Conservation (phyloP, 2,329 filamentous ascomycete species). For the Teratosphaeria viscida region DNA sequence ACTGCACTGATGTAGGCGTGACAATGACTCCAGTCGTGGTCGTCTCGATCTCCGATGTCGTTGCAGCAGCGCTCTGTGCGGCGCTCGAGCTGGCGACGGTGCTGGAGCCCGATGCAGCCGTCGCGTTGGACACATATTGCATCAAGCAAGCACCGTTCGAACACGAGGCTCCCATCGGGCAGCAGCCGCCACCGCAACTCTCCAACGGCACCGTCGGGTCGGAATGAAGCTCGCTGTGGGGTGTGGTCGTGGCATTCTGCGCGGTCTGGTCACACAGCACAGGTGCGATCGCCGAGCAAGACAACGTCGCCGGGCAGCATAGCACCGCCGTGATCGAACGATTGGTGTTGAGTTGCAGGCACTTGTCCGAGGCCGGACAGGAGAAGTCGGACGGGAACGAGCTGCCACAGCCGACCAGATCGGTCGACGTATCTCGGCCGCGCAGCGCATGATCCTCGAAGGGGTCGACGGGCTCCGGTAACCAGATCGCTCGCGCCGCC, state of each 20-base stretch:
- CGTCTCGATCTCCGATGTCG: neutral
- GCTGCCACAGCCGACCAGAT: constrained; percentile 20
- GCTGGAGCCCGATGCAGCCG: neutral
- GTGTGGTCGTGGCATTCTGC: constrained; percentile 49
- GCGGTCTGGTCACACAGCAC: constrained; percentile 54
- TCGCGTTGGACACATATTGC: constrained; percentile 11
- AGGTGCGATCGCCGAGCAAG: constrained; percentile 52
- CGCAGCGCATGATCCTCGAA: constrained; percentile 3
- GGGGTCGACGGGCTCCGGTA: constrained; percentile 14
- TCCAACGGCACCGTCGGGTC: constrained; percentile 47
- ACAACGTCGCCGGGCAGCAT: constrained; percentile 53
- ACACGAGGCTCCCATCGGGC: constrained; percentile 63
- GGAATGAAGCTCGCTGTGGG: constrained; percentile 55
- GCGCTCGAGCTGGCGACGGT: neutral
- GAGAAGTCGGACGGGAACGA: constrained; percentile 56
- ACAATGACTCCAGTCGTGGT: neutral
- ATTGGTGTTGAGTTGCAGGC: constrained; percentile 48
- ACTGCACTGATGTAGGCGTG: neutral
- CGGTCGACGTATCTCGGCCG: constrained; percentile 12
- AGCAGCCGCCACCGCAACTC: constrained; percentile 53
- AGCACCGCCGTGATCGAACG: constrained; percentile 59
- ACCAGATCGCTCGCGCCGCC: constrained; percentile 14
- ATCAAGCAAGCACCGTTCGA: constrained; percentile 4
- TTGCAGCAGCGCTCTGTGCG: neutral
- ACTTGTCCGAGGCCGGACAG: constrained; percentile 46